Percentiles rank a stretch among this genome's conserved stretches.
Evolutionary conservation across 306 rosid genomes (phyloP).

Genomic region (Vigna unguiculata): DNA sequence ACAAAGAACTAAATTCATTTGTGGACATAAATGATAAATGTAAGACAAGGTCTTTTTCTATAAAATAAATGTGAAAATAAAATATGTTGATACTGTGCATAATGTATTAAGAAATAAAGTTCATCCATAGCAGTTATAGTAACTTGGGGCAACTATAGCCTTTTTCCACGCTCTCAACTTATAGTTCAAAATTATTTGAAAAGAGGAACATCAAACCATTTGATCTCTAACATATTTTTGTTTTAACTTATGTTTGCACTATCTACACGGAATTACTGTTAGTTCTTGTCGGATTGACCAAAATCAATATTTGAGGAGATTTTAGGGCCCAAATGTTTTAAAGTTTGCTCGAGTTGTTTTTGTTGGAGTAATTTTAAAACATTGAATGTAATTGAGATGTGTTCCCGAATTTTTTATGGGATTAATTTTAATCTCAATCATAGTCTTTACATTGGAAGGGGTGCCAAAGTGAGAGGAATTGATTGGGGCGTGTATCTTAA

Average conservation of each 20-base stretch:
- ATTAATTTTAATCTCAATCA: neutral
- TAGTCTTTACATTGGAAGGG: neutral
- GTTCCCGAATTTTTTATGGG: neutral
- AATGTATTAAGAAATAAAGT: conserved; percentile 20
- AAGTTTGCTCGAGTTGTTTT: neutral
- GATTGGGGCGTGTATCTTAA: neutral
- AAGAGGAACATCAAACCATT: conserved; percentile 12
- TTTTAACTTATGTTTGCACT: conserved; percentile 1
- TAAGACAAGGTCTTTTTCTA: neutral
- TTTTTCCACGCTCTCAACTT: conserved; percentile 19
- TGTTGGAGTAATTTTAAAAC: neutral
- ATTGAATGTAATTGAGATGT: neutral
- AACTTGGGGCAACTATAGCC: conserved; percentile 1
- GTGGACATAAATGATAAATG: conserved; percentile 4
- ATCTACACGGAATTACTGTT: neutral
- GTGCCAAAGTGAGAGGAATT: conserved; percentile 3
- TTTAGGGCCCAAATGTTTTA: neutral
- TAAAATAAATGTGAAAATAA: neutral
- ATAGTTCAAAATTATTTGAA: neutral
- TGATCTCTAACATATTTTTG: neutral
- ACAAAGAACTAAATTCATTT: conserved; percentile 2
- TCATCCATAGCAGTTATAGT: neutral
- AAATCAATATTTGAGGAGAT: conserved; percentile 14
- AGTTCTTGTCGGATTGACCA: neutral
- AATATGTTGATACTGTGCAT: neutral